Conservation (phyloP, 2,329 filamentous ascomycete species). For the Ascocoryne sarcoides region DNA sequence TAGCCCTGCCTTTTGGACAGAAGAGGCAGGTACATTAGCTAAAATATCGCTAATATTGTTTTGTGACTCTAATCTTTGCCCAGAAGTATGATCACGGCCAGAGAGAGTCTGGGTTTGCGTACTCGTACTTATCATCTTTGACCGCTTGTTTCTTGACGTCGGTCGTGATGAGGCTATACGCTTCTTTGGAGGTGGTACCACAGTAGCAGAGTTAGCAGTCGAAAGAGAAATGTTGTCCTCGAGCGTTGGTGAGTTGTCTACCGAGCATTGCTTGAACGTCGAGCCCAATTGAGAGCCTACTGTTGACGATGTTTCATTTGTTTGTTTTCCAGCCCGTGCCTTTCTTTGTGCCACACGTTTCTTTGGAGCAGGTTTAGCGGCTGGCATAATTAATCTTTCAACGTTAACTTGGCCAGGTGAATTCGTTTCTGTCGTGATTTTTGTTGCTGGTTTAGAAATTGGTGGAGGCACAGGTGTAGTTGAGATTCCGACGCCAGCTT, state of each 20-base stretch:
- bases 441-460: too few species aligned
- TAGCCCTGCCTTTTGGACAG: not conserved
- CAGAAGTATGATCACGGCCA: constrained; percentile 12
- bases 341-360: not conserved
- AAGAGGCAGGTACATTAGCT: not conserved
- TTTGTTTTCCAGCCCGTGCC: not conserved
- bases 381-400: too few species aligned
- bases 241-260: too few species aligned
- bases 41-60: not conserved
- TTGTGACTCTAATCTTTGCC: not conserved
- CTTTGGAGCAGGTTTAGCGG: constrained; percentile 1
- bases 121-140: constrained; percentile 23
- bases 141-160: constrained; percentile 15
- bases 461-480: too few species aligned
- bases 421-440: too few species aligned
- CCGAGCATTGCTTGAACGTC: too few species aligned
- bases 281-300: not conserved
- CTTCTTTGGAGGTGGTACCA: constrained; percentile 1
- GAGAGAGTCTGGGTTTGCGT: constrained; percentile 25
- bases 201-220: too few species aligned
- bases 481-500: too few species aligned
- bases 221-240: too few species aligned
- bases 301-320: not conserved
- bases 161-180: constrained; percentile 5
- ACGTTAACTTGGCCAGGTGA: too few species aligned